phyloP scores from a whole-genome alignment of 1,139 yeast species.

The Pichia sp. region DNA sequence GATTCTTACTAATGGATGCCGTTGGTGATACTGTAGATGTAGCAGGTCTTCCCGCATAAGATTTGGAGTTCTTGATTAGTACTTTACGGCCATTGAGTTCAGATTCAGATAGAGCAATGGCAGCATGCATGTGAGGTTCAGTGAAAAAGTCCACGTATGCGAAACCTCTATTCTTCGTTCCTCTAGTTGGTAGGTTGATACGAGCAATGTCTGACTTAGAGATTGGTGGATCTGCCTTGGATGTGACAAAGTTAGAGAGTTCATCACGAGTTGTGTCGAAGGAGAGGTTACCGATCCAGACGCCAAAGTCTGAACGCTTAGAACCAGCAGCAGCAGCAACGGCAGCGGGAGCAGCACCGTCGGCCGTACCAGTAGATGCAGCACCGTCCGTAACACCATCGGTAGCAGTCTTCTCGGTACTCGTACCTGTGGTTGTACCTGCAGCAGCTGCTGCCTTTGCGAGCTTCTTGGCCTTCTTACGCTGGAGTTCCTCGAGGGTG shows the following conservation, averaged over 20 bases:
- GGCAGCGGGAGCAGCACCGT: background rate
- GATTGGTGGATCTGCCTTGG: slow-evolving; percentile 44
- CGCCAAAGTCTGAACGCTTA: slow-evolving; percentile 56
- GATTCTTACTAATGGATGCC: slow-evolving; percentile 50
- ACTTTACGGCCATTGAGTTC: slow-evolving; percentile 77
- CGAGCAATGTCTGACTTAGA: slow-evolving; percentile 47
- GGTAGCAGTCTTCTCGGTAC: background rate
- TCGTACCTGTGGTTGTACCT: background rate
- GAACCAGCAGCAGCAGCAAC: background rate
- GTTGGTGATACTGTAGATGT: slow-evolving; percentile 25
- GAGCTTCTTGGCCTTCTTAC: slow-evolving; percentile 28
- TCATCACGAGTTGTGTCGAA: slow-evolving; percentile 81
- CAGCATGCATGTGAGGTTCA: slow-evolving; percentile 54
- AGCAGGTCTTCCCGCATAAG: slow-evolving; percentile 85
- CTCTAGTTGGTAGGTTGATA: slow-evolving; percentile 58
- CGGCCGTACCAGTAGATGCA: slow-evolving; percentile 5
- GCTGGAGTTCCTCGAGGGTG: slow-evolving; percentile 47
- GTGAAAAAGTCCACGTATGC: slow-evolving; percentile 84
- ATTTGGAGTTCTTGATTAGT: slow-evolving; percentile 72
- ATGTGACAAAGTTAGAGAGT: slow-evolving; percentile 52
- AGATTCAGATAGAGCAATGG: slow-evolving; percentile 62
- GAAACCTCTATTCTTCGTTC: slow-evolving; percentile 68
- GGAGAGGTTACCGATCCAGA: slow-evolving; percentile 92
- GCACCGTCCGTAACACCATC: background rate
- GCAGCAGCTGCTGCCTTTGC: slow-evolving; percentile 11